Conservation (phyloP, 2,329 filamentous ascomycete species). For the Pseudogymnoascus sp. region DNA sequence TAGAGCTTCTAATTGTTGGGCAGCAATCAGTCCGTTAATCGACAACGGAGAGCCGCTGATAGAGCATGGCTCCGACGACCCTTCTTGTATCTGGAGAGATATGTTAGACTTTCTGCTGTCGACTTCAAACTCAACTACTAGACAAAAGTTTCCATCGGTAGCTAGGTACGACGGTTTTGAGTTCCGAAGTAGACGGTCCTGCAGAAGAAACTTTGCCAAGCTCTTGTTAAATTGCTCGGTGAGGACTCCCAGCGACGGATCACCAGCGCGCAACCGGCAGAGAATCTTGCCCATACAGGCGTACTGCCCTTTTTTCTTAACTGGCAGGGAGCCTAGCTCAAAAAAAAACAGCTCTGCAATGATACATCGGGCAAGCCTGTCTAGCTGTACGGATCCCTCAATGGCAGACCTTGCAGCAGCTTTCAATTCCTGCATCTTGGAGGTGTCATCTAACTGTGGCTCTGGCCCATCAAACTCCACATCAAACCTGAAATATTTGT, state of each 20-base stretch:
- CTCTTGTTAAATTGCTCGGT: background rate
- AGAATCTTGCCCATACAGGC: slow-evolving; percentile 7
- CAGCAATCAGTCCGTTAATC: slow-evolving; percentile 8
- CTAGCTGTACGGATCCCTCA: slow-evolving; percentile 1
- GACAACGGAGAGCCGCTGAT: slow-evolving; percentile 16
- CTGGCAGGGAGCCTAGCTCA: slow-evolving; percentile 10
- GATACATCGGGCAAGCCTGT: slow-evolving; percentile 10
- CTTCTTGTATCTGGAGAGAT: slow-evolving; percentile 12
- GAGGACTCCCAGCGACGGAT: background rate
- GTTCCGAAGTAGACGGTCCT: background rate
- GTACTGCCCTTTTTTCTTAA: slow-evolving; percentile 8
- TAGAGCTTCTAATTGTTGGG: slow-evolving; percentile 11
- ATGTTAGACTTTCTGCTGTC: background rate
- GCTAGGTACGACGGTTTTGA: background rate
- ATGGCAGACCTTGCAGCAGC: slow-evolving; percentile 1
- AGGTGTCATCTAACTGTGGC: slow-evolving; percentile 12
- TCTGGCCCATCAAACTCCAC: slow-evolving; percentile 11
- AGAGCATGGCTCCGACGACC: background rate
- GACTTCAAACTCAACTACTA: background rate
- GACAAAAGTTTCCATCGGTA: background rate
- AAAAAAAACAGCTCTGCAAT: slow-evolving; percentile 15
- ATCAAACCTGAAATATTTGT: slow-evolving; percentile 15
- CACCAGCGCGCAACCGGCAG: slow-evolving; percentile 2
- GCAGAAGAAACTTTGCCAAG: background rate
- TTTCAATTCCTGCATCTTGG: slow-evolving; percentile 11